These are phyloP conservation scores for Saraca asoca DNA, from an alignment of 331 rosid species.

Conservation along the genomic window DNA sequence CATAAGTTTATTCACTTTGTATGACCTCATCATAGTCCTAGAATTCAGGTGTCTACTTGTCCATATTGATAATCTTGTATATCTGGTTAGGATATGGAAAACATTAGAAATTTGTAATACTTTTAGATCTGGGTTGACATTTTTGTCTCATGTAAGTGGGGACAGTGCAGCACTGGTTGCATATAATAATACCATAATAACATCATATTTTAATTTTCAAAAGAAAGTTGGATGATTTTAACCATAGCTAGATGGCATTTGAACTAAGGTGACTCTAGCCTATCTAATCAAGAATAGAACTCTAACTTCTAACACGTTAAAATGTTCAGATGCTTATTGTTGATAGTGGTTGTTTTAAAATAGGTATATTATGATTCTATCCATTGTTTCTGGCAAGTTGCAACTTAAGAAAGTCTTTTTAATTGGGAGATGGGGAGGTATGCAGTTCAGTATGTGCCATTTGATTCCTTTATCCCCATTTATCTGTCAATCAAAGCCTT, in stretches of 20 bases:
- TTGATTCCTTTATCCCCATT: conserved; percentile 19
- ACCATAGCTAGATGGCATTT: background rate
- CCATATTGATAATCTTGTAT: conserved; percentile 3
- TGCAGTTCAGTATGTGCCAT: conserved; percentile 19
- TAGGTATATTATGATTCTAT: no score
- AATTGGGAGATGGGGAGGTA: conserved; percentile 24
- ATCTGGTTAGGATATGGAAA: conserved; percentile 12
- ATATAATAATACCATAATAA: conserved; percentile 11
- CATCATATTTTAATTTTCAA: background rate
- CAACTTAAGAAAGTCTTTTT: conserved; percentile 6
- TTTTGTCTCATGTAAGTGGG: conserved; percentile 5
- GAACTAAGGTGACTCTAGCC: conserved; percentile 1
- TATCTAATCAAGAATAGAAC: background rate
- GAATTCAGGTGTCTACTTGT: background rate
- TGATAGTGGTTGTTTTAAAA: no score
- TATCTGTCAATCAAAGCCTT: conserved; percentile 14
- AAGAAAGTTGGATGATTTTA: background rate
- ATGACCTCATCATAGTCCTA: background rate
- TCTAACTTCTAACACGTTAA: no score
- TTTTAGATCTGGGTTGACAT: background rate
- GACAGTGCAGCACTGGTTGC: conserved; percentile 2
- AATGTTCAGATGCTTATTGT: no score
- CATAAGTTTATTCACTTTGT: conserved; percentile 12
- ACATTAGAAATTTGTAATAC: conserved; percentile 4
- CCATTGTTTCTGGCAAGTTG: background rate